Conservation (phyloP, 257 asterid genomes). For the Solanum chaucha region DNA sequence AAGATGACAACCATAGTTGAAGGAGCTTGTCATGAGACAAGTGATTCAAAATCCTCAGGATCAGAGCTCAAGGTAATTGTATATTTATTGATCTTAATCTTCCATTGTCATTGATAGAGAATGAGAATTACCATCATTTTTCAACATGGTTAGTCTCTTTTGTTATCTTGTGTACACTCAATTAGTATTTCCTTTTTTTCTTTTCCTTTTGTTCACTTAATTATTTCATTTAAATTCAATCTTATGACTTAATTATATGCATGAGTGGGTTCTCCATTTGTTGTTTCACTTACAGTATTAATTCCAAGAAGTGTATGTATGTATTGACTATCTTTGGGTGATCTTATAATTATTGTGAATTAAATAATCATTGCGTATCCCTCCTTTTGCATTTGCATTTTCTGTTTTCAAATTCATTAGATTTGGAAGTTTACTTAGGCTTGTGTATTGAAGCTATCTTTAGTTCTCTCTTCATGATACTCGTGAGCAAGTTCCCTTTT, state of each 20-base stretch:
- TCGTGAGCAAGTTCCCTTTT: neutral
- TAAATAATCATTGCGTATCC: neutral
- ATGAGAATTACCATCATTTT: constrained; percentile 33
- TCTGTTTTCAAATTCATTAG: neutral
- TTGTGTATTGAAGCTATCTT: neutral
- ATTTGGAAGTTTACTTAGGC: neutral
- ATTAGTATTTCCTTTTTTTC: too few relatives aligned
- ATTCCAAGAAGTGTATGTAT: neutral
- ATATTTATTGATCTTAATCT: constrained; percentile 31
- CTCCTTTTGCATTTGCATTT: neutral
- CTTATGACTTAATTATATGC: neutral
- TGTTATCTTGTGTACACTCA: too few relatives aligned
- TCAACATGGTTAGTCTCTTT: constrained; percentile 44
- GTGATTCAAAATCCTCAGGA: constrained; percentile 23
- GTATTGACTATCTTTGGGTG: neutral
- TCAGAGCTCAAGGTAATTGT: constrained; percentile 30
- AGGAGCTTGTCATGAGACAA: neutral
- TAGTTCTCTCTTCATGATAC: neutral
- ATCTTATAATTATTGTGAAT: neutral
- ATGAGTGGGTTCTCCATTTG: neutral
- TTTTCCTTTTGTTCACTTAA: neutral
- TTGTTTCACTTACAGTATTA: neutral
- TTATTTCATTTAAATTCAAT: too few relatives aligned
- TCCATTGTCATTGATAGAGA: constrained; percentile 16
- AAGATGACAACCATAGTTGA: neutral